Percentiles rank a stretch among this genome's conserved stretches.
Evolutionary conservation across 1,139 yeast species (phyloP).

Genomic region (Sugiyamaella japonica): DNA sequence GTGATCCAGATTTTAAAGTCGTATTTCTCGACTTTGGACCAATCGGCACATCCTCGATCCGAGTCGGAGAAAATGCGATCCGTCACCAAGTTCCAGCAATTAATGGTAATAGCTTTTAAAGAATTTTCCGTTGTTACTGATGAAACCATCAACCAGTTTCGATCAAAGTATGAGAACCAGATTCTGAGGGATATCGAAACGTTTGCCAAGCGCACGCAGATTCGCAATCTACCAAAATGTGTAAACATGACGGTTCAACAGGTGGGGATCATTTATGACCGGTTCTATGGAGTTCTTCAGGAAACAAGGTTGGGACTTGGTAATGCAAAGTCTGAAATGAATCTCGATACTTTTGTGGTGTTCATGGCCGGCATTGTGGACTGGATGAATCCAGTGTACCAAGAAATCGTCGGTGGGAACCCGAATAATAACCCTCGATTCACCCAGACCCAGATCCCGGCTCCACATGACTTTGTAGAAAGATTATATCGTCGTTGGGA

Average conservation of each 20-base stretch:
- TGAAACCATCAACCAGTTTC: slow-evolving; percentile 63
- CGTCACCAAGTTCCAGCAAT: slow-evolving; percentile 83
- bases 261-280: slow-evolving; percentile 73
- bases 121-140: slow-evolving; percentile 85
- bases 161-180: slow-evolving; percentile 70
- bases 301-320: slow-evolving; percentile 69
- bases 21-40: slow-evolving; percentile 76
- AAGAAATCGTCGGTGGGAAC: slow-evolving; percentile 14
- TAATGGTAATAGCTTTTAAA: slow-evolving; percentile 86
- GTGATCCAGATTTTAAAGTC: slow-evolving; percentile 82
- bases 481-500: slow-evolving; percentile 77
- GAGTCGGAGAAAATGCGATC: slow-evolving; percentile 61
- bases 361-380: slow-evolving; percentile 82
- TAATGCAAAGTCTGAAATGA: slow-evolving; percentile 60
- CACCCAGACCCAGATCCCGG: slow-evolving; percentile 20
- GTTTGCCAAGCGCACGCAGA: slow-evolving; percentile 88
- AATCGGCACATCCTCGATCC: slow-evolving; percentile 76
- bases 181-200: slow-evolving; percentile 83
- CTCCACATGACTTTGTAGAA: slow-evolving; percentile 52
- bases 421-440: slow-evolving; percentile 1
- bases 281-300: slow-evolving; percentile 78
- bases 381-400: slow-evolving; percentile 53
- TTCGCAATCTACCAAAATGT: slow-evolving; percentile 78
- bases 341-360: slow-evolving; percentile 63
- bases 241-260: slow-evolving; percentile 58